These are phyloP conservation scores for Penicillium sp. DNA, from an alignment of 2,329 filamentous ascomycete genomes.

Conservation along the genomic window DNA sequence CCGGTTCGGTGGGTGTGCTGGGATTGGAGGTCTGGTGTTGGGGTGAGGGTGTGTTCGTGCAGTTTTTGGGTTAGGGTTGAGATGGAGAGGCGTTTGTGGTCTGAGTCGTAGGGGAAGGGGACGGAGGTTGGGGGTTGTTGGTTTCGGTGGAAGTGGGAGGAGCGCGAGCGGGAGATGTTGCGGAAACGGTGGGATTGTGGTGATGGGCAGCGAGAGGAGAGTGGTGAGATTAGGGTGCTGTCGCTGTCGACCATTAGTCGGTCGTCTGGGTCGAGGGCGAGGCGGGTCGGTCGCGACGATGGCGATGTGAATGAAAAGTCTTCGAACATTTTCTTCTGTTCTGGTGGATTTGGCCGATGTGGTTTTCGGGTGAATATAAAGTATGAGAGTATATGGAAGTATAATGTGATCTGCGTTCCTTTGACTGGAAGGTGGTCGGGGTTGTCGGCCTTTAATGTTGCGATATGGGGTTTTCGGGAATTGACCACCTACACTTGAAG, in stretches of 20 bases:
- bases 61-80: slow-evolving; percentile 40
- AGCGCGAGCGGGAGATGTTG: slow-evolving; percentile 31
- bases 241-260: slow-evolving; percentile 4
- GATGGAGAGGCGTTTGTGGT: slow-evolving; percentile 39
- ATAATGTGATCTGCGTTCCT: background rate
- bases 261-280: slow-evolving; percentile 5
- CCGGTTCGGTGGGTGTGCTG: background rate
- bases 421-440: background rate
- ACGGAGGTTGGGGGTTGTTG: slow-evolving; percentile 43
- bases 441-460: background rate
- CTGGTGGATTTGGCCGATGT: background rate
- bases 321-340: slow-evolving; percentile 1
- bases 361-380: background rate
- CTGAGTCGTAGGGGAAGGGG: slow-evolving; percentile 38
- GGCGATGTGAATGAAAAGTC: slow-evolving; percentile 9
- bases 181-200: slow-evolving; percentile 36
- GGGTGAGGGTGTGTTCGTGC: slow-evolving; percentile 39
- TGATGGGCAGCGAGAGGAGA: slow-evolving; percentile 44
- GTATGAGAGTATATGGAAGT: background rate
- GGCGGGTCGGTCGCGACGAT: background rate
- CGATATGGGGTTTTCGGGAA: background rate
- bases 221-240: slow-evolving; percentile 31
- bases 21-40: slow-evolving; percentile 9
- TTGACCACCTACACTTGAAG: background rate
- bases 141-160: slow-evolving; percentile 34